phyloP scores from a whole-genome alignment of 2,329 filamentous ascomycete species.

The Dendryphion nanum region DNA sequence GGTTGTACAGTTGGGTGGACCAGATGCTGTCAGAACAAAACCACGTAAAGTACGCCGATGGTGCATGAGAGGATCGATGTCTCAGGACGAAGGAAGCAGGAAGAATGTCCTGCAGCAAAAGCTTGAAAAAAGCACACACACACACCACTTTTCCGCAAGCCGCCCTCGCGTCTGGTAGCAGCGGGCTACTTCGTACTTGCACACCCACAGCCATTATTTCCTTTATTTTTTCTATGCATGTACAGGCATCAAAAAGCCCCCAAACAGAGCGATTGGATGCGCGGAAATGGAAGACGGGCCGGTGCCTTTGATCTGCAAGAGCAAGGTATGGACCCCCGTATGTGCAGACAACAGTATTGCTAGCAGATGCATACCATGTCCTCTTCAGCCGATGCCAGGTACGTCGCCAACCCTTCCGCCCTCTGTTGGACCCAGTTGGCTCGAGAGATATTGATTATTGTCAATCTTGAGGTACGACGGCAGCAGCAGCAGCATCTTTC shows the following conservation, averaged over 20 bases:
- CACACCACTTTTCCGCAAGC: too few relatives aligned
- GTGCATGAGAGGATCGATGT: too few relatives aligned
- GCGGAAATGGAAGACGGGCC: background rate
- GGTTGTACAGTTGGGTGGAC: too few relatives aligned
- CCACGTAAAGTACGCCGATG: too few relatives aligned
- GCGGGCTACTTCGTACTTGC: too few relatives aligned
- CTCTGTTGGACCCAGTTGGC: constrained; percentile 18
- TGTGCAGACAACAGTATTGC: constrained; percentile 26
- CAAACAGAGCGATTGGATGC: constrained; percentile 17
- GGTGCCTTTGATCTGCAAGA: constrained; percentile 33
- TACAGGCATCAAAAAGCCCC: constrained; percentile 11
- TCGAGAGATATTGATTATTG: constrained; percentile 29
- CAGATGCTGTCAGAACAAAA: too few relatives aligned
- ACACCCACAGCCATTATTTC: background rate
- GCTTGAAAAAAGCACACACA: too few relatives aligned
- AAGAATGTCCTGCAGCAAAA: too few relatives aligned
- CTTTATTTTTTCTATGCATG: constrained; percentile 23
- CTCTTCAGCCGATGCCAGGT: constrained; percentile 37
- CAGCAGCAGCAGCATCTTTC: constrained; percentile 13
- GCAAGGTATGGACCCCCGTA: constrained; percentile 31
- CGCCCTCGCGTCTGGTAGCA: too few relatives aligned
- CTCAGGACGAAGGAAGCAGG: too few relatives aligned
- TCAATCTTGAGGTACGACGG: constrained; percentile 23
- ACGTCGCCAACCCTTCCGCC: constrained; percentile 18
- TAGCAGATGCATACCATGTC: constrained; percentile 30